Evolutionary conservation across 306 rosid genomes (phyloP).

Genomic region (Crataegus laevigata): DNA sequence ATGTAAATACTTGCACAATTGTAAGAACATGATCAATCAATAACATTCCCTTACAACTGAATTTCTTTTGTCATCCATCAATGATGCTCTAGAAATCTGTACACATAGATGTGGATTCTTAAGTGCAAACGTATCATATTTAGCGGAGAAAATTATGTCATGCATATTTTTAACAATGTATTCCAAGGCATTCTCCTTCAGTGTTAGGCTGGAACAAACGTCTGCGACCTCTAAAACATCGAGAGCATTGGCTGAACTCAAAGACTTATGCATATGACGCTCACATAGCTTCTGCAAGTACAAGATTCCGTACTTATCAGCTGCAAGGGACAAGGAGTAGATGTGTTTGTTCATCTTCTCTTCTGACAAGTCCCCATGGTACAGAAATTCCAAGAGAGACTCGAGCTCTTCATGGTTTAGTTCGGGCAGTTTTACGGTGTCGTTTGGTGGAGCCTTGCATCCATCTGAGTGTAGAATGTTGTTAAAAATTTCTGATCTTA

Average conservation of each 20-base stretch:
- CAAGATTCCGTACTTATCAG: conserved; percentile 65
- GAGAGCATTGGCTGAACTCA: conserved; percentile 44
- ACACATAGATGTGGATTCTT: conserved; percentile 66
- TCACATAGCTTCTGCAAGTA: conserved; percentile 58
- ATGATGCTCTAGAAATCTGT: conserved; percentile 55
- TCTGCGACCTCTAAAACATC: conserved; percentile 60
- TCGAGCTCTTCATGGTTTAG: conserved; percentile 53
- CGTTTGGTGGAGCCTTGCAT: conserved; percentile 50
- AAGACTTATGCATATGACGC: conserved; percentile 31
- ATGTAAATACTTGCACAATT: too few species aligned
- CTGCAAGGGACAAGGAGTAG: conserved; percentile 53
- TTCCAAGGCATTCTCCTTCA: conserved; percentile 50
- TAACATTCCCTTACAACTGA: not conserved
- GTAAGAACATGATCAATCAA: too few species aligned
- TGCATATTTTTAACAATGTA: conserved; percentile 51
- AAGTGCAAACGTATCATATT: conserved; percentile 51
- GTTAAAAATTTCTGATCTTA: conserved; percentile 69
- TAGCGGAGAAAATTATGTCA: conserved; percentile 34
- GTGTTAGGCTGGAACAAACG: conserved; percentile 31
- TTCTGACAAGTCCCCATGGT: conserved; percentile 39
- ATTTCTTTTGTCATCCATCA: conserved; percentile 27
- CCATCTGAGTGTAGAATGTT: conserved; percentile 64
- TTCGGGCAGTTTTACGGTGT: conserved; percentile 44
- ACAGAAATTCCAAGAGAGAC: conserved; percentile 60
- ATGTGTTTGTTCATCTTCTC: conserved; percentile 55